Percentiles rank a stretch among this genome's conserved stretches.
Conservation (phyloP, 2,329 filamentous ascomycete genomes). For the Bertia moriformis region DNA sequence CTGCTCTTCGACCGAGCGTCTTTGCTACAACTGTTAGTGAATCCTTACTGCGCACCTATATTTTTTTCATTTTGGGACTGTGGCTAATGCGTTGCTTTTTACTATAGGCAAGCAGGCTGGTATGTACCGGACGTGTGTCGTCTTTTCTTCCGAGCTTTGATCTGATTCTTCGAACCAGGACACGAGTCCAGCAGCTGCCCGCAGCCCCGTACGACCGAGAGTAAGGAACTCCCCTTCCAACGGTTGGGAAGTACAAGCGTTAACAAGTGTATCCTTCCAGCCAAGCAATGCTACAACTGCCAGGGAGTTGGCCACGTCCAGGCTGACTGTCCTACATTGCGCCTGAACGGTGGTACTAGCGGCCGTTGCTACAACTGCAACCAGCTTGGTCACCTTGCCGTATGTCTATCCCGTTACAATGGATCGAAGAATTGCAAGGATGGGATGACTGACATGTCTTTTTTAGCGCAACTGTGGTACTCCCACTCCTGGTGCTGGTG, state of each 20-base stretch:
- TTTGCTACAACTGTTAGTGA: slow-evolving; percentile 94
- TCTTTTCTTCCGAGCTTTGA: slow-evolving; percentile 5
- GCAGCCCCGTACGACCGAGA: slow-evolving; percentile 83
- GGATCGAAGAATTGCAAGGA: too few relatives aligned
- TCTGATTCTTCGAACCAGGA: slow-evolving; percentile 27
- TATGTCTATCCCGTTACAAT: slow-evolving; percentile 37
- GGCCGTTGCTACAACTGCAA: slow-evolving; percentile 96
- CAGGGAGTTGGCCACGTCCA: slow-evolving; percentile 96
- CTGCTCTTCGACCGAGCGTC: slow-evolving; percentile 91
- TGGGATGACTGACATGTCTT: too few relatives aligned
- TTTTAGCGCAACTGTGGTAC: slow-evolving; percentile 1
- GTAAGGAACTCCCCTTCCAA: background rate
- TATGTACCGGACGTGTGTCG: slow-evolving; percentile 14
- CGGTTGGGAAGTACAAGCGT: background rate
- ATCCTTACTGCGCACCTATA: background rate
- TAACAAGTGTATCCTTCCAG: slow-evolving; percentile 14
- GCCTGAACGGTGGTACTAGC: slow-evolving; percentile 65
- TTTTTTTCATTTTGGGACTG: slow-evolving; percentile 1
- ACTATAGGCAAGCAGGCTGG: slow-evolving; percentile 64
- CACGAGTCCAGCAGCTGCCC: slow-evolving; percentile 98
- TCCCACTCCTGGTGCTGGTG: slow-evolving; percentile 27
- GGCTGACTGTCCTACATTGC: slow-evolving; percentile 93
- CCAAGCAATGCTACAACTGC: slow-evolving; percentile 99
- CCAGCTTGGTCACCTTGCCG: slow-evolving; percentile 80
- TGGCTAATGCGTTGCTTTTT: slow-evolving; percentile 8